Conservation (phyloP, 2,329 filamentous ascomycete species). For the Emergomyces africanus region DNA sequence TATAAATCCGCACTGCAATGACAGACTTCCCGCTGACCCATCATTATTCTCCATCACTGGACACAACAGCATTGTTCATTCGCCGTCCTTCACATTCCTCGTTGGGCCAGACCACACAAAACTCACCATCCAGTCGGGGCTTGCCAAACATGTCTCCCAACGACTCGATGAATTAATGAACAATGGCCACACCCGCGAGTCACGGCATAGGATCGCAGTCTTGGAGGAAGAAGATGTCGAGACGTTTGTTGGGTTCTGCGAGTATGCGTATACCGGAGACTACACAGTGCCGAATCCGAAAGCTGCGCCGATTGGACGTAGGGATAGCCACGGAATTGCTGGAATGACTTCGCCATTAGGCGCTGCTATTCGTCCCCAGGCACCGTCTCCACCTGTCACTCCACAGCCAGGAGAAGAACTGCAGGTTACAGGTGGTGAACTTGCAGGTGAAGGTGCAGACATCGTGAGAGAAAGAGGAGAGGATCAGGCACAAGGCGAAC, state of each 20-base stretch:
- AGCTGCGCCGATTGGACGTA: conserved; percentile 4
- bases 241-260: conserved; percentile 37
- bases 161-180: conserved; percentile 34
- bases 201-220: conserved; percentile 29
- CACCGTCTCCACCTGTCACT: conserved; percentile 19
- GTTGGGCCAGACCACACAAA: conserved; percentile 35
- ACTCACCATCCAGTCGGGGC: conserved; percentile 34
- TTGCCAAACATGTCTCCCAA: conserved; percentile 33
- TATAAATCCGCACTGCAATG: conserved; percentile 5
- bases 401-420: conserved; percentile 7
- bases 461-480: background rate
- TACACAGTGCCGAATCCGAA: conserved; percentile 27
- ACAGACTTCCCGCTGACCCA: conserved; percentile 13
- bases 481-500: conserved; percentile 12
- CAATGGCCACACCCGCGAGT: conserved; percentile 34
- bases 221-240: conserved; percentile 36
- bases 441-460: conserved; percentile 4
- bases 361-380: conserved; percentile 16
- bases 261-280: conserved; percentile 39
- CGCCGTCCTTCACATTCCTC: conserved; percentile 33
- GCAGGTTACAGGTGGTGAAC: conserved; percentile 3
- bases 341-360: conserved; percentile 6
- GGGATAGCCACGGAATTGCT: background rate
- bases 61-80: conserved; percentile 29
- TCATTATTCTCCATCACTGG: conserved; percentile 6